phyloP scores from a whole-genome alignment of 768 basidiomycete species.

The Strobilomyces confusus region DNA sequence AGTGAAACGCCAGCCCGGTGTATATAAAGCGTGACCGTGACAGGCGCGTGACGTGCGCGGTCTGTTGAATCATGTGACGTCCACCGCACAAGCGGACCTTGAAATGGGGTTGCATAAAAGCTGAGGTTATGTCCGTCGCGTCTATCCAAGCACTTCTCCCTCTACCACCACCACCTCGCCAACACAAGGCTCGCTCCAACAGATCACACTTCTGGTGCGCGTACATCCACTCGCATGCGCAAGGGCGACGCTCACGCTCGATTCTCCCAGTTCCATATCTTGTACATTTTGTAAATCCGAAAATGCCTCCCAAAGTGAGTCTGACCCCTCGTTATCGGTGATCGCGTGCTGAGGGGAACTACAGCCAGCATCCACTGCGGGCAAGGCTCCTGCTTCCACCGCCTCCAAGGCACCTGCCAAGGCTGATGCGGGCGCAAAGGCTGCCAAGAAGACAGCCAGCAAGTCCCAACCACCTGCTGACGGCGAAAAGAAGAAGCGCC shows the following conservation, averaged over 20 bases:
- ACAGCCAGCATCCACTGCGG: constrained; percentile 40
- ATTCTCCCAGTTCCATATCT: constrained; percentile 22
- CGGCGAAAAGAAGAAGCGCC: constrained; percentile 77
- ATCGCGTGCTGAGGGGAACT: constrained; percentile 9
- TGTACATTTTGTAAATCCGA: constrained; percentile 30
- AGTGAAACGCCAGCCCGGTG: too few species aligned
- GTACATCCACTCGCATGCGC: not conserved
- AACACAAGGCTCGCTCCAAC: constrained; percentile 12
- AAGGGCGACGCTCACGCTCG: constrained; percentile 12
- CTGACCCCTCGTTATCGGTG: not conserved
- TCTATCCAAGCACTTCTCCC: constrained; percentile 24
- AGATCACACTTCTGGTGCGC: constrained; percentile 26
- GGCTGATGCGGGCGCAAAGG: constrained; percentile 41
- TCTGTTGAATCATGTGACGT: constrained; percentile 35
- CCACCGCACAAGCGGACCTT: constrained; percentile 28
- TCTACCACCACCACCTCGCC: constrained; percentile 28
- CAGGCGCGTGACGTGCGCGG: constrained; percentile 33
- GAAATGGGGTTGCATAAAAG: constrained; percentile 33
- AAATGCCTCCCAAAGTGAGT: constrained; percentile 39
- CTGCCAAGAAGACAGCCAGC: constrained; percentile 59
- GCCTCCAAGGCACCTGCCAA: constrained; percentile 58
- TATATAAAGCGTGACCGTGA: constrained; percentile 26
- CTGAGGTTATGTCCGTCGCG: constrained; percentile 27
- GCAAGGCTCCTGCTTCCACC: constrained; percentile 46
- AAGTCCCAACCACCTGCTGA: constrained; percentile 49